Evolutionary conservation across 371 early-diverging fungal species (phyloP).

Genomic region (Choanephora cucurbitarum): DNA sequence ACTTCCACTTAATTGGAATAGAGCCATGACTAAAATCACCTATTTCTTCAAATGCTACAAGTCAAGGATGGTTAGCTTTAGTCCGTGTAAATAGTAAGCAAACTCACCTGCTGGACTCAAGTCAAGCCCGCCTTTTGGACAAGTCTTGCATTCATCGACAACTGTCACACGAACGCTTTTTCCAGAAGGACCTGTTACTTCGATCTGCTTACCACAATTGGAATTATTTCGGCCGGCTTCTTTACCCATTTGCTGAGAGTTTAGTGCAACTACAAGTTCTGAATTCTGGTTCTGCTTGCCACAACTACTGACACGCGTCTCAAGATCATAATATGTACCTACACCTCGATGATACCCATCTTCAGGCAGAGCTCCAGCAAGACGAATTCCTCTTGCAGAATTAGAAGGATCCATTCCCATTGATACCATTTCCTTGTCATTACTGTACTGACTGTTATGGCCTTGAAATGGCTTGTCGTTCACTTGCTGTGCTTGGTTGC

Average conservation of each 20-base stretch:
- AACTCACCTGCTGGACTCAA: constrained; percentile 40
- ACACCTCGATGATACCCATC: constrained; percentile 23
- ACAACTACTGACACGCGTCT: constrained; percentile 37
- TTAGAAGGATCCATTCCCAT: neutral
- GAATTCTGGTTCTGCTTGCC: constrained; percentile 32
- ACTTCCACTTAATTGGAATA: constrained; percentile 36
- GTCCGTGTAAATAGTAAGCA: no score
- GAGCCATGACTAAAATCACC: constrained; percentile 35
- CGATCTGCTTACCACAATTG: constrained; percentile 51
- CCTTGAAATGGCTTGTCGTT: neutral
- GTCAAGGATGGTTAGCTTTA: neutral
- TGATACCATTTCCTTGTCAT: no score
- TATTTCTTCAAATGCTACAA: constrained; percentile 33
- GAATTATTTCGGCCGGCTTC: constrained; percentile 22
- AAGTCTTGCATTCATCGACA: constrained; percentile 51
- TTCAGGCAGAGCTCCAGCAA: constrained; percentile 15
- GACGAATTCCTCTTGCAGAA: constrained; percentile 10
- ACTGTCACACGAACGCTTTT: constrained; percentile 36
- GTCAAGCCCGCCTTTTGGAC: constrained; percentile 31
- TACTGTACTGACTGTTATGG: no score
- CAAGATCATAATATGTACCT: constrained; percentile 41
- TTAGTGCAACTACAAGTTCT: constrained; percentile 39
- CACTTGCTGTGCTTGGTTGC: neutral
- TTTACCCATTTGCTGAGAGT: constrained; percentile 32
- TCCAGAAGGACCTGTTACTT: constrained; percentile 45